Evolutionary conservation across 1,284 basidiomycete genomes (phyloP).

Genomic region (Ustanciosporium gigantosporum): DNA sequence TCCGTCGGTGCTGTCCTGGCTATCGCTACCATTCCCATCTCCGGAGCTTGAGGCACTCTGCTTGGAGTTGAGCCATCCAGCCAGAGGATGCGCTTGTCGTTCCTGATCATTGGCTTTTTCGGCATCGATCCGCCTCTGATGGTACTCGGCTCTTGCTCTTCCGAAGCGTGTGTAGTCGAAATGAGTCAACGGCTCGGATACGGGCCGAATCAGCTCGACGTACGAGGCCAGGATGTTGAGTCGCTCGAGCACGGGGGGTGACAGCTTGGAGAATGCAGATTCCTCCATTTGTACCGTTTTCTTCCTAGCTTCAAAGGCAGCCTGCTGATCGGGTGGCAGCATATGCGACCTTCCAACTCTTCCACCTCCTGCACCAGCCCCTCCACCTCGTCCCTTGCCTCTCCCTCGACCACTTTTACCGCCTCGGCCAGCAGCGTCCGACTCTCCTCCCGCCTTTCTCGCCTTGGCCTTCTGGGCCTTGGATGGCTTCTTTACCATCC

Average conservation of each 20-base stretch:
- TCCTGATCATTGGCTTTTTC: slow-evolving; percentile 8
- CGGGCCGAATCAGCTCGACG: slow-evolving; percentile 23
- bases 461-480: slow-evolving; percentile 37
- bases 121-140: slow-evolving; percentile 5
- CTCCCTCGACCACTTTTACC: slow-evolving; percentile 11
- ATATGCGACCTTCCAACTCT: slow-evolving; percentile 11
- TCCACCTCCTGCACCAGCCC: slow-evolving; percentile 5
- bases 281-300: slow-evolving; percentile 37
- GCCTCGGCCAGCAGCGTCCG: slow-evolving; percentile 3
- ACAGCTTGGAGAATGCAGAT: slow-evolving; percentile 45
- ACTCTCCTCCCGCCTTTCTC: slow-evolving; percentile 10
- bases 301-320: slow-evolving; percentile 22
- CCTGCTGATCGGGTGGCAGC: slow-evolving; percentile 27
- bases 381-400: slow-evolving; percentile 9
- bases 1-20: slow-evolving; percentile 3
- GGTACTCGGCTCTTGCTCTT: slow-evolving; percentile 23
- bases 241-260: slow-evolving; percentile 35
- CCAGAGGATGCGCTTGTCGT: slow-evolving; percentile 14
- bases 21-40: background rate
- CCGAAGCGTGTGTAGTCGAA: slow-evolving; percentile 40
- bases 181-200: slow-evolving; percentile 9
- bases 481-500: slow-evolving; percentile 38
- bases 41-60: background rate
- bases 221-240: slow-evolving; percentile 44
- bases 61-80: slow-evolving; percentile 11